phyloP scores from a whole-genome alignment of 495 filamentous ascomycete species.

The Hypoxylon crocopeplum region DNA sequence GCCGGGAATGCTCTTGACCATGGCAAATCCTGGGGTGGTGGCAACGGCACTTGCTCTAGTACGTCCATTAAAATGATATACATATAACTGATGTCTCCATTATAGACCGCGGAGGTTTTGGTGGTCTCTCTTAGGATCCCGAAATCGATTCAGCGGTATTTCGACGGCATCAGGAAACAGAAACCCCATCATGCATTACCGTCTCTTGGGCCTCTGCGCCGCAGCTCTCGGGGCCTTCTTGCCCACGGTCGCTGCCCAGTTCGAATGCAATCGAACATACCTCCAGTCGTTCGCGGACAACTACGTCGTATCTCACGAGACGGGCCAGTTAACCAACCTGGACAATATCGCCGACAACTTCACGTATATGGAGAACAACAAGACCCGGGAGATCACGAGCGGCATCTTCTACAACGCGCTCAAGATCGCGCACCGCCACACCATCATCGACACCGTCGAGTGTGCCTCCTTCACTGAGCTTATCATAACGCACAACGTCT shows the following conservation, averaged over 20 bases:
- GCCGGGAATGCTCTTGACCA: conserved; percentile 30
- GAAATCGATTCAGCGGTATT: not conserved
- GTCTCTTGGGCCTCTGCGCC: conserved; percentile 6
- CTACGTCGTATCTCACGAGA: conserved; percentile 36
- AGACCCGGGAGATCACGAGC: conserved; percentile 35
- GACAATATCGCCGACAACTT: conserved; percentile 40
- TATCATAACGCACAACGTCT: conserved; percentile 39
- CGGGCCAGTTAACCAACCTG: conserved; percentile 23
- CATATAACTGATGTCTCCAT: not conserved
- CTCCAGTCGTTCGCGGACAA: conserved; percentile 26
- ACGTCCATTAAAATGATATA: conserved; percentile 3
- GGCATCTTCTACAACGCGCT: conserved; percentile 30
- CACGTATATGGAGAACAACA: conserved; percentile 42
- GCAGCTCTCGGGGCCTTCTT: conserved; percentile 22
- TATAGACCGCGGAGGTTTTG: not conserved
- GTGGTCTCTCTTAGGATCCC: not conserved
- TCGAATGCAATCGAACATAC: conserved; percentile 32
- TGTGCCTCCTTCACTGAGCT: conserved; percentile 51
- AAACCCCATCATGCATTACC: conserved; percentile 15
- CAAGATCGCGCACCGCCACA: conserved; percentile 25
- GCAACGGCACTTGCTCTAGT: conserved; percentile 34
- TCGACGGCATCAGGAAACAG: not conserved
- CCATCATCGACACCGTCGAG: conserved; percentile 30
- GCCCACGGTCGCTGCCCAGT: conserved; percentile 16
- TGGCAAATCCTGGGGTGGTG: conserved; percentile 1